A percentile compares a stretch with the other conserved stretches of the same genome.
These are phyloP conservation scores for Colletotrichum sp. DNA, from an alignment of 2,329 filamentous ascomycete species.

Conservation along the genomic window DNA sequence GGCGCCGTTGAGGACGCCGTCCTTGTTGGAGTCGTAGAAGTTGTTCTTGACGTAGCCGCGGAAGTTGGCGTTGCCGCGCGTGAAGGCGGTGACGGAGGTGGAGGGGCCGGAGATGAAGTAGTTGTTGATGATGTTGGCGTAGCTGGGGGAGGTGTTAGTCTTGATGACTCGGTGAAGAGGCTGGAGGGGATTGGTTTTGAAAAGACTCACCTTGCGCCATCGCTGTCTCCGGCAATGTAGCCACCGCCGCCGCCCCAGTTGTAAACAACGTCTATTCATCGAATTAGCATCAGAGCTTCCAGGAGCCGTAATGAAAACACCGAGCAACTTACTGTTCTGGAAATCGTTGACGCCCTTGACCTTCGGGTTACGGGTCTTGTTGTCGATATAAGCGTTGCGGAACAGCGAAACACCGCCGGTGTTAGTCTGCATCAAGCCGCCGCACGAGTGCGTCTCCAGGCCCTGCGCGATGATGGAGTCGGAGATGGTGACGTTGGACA, in stretches of 20 bases:
- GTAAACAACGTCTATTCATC: conserved; percentile 47
- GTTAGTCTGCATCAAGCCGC: conserved; percentile 55
- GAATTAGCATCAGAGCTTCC: background rate
- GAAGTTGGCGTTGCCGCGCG: conserved; percentile 59
- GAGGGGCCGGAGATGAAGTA: conserved; percentile 61
- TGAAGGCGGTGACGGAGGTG: conserved; percentile 55
- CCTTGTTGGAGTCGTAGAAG: conserved; percentile 54
- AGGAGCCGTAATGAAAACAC: background rate
- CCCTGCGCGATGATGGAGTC: conserved; percentile 60
- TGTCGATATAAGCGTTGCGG: conserved; percentile 61
- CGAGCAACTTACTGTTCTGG: conserved; percentile 35
- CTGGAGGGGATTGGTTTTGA: background rate
- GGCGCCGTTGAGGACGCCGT: conserved; percentile 53
- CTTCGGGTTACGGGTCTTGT: conserved; percentile 62
- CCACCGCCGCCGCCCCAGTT: conserved; percentile 60
- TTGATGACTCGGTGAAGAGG: background rate
- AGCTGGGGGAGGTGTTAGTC: conserved; percentile 23
- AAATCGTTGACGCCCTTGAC: conserved; percentile 63
- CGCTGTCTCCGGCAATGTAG: conserved; percentile 58
- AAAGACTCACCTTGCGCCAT: conserved; percentile 34
- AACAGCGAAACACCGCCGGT: conserved; percentile 47
- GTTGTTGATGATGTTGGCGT: conserved; percentile 59
- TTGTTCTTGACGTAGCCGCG: conserved; percentile 58
- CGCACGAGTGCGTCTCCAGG: conserved; percentile 57
- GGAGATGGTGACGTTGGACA: conserved; percentile 54